These are phyloP conservation scores for Bonia amplexicaulis DNA, from an alignment of 176 grass and related monocot species.

Conservation along the genomic window DNA sequence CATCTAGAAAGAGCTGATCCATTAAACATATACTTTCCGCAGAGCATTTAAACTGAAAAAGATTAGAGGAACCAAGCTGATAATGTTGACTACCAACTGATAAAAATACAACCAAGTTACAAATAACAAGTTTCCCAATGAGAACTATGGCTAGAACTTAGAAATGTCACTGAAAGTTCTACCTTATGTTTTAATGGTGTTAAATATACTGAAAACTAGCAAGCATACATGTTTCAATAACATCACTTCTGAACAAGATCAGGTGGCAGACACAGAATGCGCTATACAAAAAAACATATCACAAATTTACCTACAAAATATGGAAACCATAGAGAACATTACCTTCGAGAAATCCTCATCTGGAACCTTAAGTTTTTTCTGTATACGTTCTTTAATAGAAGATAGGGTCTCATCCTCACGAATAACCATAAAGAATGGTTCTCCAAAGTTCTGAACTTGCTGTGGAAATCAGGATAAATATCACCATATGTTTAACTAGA, in stretches of 20 bases:
- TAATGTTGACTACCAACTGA: not conserved
- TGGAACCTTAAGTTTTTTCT: slow-evolving; percentile 84
- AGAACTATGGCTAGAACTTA: not conserved
- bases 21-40: not conserved
- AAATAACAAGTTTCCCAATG: not conserved
- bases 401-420: slow-evolving; percentile 81
- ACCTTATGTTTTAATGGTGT: not conserved
- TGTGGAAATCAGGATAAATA: slow-evolving; percentile 28
- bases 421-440: slow-evolving; percentile 97
- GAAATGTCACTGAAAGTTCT: not conserved
- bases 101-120: not conserved
- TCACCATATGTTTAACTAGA: slow-evolving; percentile 8
- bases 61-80: not conserved
- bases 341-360: slow-evolving; percentile 95
- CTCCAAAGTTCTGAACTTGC: slow-evolving; percentile 99
- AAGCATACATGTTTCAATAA: not conserved
- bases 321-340: slow-evolving; percentile 3
- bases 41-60: not conserved
- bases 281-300: slow-evolving; percentile 2
- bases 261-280: not conserved
- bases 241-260: not conserved
- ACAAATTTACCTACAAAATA: not conserved
- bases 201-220: not conserved
- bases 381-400: slow-evolving; percentile 83
- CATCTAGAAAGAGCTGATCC: not conserved